Conservation (phyloP, 768 basidiomycete species). For the Lentinula aciculospora region DNA sequence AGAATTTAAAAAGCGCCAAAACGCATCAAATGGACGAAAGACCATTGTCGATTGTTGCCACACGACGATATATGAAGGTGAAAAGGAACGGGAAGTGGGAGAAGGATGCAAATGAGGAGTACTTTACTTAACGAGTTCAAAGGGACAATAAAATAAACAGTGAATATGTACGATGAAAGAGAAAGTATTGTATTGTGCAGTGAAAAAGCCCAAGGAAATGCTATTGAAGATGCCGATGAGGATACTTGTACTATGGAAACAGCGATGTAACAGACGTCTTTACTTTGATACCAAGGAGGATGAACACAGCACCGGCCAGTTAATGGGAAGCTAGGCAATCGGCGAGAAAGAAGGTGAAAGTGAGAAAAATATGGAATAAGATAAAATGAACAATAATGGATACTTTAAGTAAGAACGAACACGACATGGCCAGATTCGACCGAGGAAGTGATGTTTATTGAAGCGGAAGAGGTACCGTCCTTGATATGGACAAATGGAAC, state of each 20-base stretch:
- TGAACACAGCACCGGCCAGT: conserved; percentile 3
- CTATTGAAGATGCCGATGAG: conserved; percentile 6
- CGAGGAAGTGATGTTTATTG: conserved; percentile 9
- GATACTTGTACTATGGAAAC: conserved; percentile 8
- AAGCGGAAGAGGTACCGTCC: conserved; percentile 34
- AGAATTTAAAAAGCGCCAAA: not conserved
- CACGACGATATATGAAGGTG: conserved; percentile 1
- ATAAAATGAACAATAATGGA: conserved; percentile 87
- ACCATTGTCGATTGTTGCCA: conserved; percentile 7
- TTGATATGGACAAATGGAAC: not conserved
- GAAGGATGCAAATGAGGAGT: conserved; percentile 9
- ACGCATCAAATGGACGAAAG: not conserved
- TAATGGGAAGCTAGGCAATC: conserved; percentile 2
- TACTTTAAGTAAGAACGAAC: conserved; percentile 50
- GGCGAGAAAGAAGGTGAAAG: conserved; percentile 19
- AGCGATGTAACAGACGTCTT: conserved; percentile 8
- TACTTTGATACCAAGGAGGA: conserved; percentile 7
- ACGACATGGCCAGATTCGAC: conserved; percentile 18
- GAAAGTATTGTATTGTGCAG: conserved; percentile 4
- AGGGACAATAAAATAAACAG: conserved; percentile 7
- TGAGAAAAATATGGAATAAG: conserved; percentile 33
- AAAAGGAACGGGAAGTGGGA: conserved; percentile 11
- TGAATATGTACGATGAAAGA: conserved; percentile 7
- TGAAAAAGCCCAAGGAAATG: conserved; percentile 5
- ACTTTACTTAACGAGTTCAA: conserved; percentile 18